Conservation (phyloP, 257 asterid species). For the Voacanga thouarsii region DNA sequence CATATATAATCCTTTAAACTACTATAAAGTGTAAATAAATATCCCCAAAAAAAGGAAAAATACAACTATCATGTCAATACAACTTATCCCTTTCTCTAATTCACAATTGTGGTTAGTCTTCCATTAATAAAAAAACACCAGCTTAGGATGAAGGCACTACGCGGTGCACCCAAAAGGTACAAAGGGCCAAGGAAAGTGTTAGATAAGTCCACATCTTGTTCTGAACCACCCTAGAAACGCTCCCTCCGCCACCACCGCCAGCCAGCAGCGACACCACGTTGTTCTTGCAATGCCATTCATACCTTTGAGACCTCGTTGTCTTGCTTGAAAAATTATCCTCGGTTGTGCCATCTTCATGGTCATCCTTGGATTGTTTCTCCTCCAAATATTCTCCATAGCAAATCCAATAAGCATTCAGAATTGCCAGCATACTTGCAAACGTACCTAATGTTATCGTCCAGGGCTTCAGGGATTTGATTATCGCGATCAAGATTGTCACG, state of each 20-base stretch:
- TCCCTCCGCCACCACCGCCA: neutral
- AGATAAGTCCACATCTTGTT: conserved; percentile 29
- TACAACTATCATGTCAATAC: conserved; percentile 17
- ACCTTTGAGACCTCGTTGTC: neutral
- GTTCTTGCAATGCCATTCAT: conserved; percentile 18
- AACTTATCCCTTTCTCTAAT: conserved; percentile 19
- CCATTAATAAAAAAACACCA: neutral
- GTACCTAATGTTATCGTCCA: conserved; percentile 25
- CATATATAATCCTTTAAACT: conserved; percentile 1
- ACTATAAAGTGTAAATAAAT: neutral
- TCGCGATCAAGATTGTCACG: conserved; percentile 9
- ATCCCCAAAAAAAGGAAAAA: conserved; percentile 2
- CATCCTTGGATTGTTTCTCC: conserved; percentile 5
- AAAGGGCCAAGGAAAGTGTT: conserved; percentile 31
- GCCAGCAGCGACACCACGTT: conserved; percentile 1
- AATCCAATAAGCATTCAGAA: conserved; percentile 28
- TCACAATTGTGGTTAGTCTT: conserved; percentile 17
- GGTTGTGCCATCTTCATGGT: neutral
- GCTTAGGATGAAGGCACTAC: conserved; percentile 24
- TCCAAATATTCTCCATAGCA: conserved; percentile 25
- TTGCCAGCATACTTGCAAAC: conserved; percentile 25
- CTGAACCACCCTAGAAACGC: conserved; percentile 11
- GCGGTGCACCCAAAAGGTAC: conserved; percentile 34
- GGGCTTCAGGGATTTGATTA: conserved; percentile 15
- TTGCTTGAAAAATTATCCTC: conserved; percentile 11